Evolutionary conservation across 176 grass and related monocot genomes (phyloP).

Genomic region (Paspalum notatum): DNA sequence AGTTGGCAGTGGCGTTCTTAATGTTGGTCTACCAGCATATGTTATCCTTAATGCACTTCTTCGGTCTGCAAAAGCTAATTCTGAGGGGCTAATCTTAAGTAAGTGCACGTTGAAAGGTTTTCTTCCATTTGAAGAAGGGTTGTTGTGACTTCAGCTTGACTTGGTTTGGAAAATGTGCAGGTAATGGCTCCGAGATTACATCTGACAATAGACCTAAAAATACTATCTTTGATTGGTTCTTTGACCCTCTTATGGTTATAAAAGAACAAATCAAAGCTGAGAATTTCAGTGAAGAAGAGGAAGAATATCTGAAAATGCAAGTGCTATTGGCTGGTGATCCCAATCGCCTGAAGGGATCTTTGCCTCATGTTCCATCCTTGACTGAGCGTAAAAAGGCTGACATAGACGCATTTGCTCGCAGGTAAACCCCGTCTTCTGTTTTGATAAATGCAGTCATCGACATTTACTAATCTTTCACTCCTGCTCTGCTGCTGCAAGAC

Average conservation of each 20-base stretch:
- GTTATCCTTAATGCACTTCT: constrained; percentile 84
- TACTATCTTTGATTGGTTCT: constrained; percentile 86
- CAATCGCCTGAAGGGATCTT: constrained; percentile 50
- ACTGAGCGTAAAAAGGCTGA: constrained; percentile 79
- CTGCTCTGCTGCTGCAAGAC: constrained; percentile 40
- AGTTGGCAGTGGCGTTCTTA: constrained; percentile 68
- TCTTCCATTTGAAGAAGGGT: neutral
- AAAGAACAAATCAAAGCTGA: constrained; percentile 96
- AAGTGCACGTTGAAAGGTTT: constrained; percentile 31
- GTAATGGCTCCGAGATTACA: constrained; percentile 74
- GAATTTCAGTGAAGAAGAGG: constrained; percentile 76
- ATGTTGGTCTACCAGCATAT: constrained; percentile 88
- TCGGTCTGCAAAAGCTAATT: constrained; percentile 66
- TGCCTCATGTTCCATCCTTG: constrained; percentile 56
- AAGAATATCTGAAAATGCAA: constrained; percentile 77
- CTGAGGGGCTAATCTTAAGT: constrained; percentile 76
- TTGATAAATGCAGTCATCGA: neutral
- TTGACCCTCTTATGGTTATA: constrained; percentile 89
- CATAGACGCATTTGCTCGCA: constrained; percentile 89
- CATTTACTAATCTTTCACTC: constrained; percentile 11
- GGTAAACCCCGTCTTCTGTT: constrained; percentile 39
- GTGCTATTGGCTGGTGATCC: constrained; percentile 73
- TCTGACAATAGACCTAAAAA: constrained; percentile 79
- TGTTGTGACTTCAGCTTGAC: constrained; percentile 6
- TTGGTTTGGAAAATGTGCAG: constrained; percentile 47